Base-by-base conservation (phyloP, 129 eudicot species). In the Lonicera japonica region DNA sequence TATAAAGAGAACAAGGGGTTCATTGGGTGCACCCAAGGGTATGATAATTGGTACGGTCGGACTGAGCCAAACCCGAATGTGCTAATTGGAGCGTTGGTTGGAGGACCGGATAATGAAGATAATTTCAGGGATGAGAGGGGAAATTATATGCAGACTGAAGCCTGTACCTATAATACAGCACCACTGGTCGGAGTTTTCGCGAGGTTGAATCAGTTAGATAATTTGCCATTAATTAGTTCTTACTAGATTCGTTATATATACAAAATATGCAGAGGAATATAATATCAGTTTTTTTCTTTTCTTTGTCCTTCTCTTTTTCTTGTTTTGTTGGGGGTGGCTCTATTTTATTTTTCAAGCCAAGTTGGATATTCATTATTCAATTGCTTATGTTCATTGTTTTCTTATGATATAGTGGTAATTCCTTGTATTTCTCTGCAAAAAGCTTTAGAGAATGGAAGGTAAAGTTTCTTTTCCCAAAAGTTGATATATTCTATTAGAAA, bases 11-110 rank as follows among this genome's bases (percentile, higher is more conserved):
- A 73, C 60, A 86, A 83, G 57, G 92, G 76, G 60, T 83, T 83
- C 73, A 82, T 79, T n/a, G 97, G 95, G 63, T 90, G 97, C 77
- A 83, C 88, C 58, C 89, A 81, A 29, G 94, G 97, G 20, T 83
- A 83, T 60, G 84, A 86, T 63, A 64, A 47, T 23, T 90, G 97
- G 87, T 79, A 83, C 15, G 68, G 78, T 29, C 75, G 76, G 0
- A 16, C 13, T 0, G 85, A 43, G 6, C 83, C 86, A 5, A 86
- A 90, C 79, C 95, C 95, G 0, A 90, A 90, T 61, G 72, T 79
- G 0, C 54, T 83, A 4, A 74, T 77, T 25, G 95, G 97, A 54
- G 92, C 87, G 0, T 34, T 86, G 66, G 95, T 90, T 9, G 97
- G 97, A n/a, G 95, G 97, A 0, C 95, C 97, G 0, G 75, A 80